Percentiles rank a stretch among this genome's conserved stretches.
Conservation (phyloP, 257 asterid species). For the Echites panduratus region DNA sequence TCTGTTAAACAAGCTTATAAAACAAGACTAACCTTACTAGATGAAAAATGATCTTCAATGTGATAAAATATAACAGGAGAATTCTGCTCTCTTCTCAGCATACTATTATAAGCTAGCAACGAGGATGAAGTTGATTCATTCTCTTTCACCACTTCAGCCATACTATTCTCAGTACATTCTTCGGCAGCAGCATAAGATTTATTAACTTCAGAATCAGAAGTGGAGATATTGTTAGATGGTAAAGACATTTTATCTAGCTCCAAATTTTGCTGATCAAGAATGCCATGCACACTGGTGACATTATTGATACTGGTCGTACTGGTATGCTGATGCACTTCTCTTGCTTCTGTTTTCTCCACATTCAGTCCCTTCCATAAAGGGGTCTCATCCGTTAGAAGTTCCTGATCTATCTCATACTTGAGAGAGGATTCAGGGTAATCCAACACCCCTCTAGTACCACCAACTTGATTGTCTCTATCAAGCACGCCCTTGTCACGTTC, state of each 20-base stretch:
- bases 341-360: constrained; percentile 21
- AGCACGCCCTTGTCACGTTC: constrained; percentile 24
- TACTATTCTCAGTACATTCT: constrained; percentile 30
- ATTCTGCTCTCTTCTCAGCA: constrained; percentile 15
- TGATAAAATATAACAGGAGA: constrained; percentile 33
- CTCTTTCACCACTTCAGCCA: constrained; percentile 26
- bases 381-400: constrained; percentile 18
- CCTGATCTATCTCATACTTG: constrained; percentile 30
- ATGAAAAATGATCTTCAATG: constrained; percentile 59
- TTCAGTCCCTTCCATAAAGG: constrained; percentile 16
- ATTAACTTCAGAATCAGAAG: constrained; percentile 25
- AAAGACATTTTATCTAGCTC: constrained; percentile 22
- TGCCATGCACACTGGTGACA: constrained; percentile 25
- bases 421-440: constrained; percentile 33
- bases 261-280: constrained; percentile 18
- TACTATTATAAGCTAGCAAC: constrained; percentile 25
- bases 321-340: constrained; percentile 22
- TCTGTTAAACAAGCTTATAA: neutral
- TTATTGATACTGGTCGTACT: constrained; percentile 16
- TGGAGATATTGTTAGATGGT: constrained; percentile 20
- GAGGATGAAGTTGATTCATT: constrained; percentile 25
- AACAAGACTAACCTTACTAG: constrained; percentile 39
- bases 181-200: constrained; percentile 24
- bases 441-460: constrained; percentile 36
- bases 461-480: constrained; percentile 28